These are phyloP conservation scores for Exserohilum rostratum DNA, from an alignment of 2,329 filamentous ascomycete species.

Conservation along the genomic window DNA sequence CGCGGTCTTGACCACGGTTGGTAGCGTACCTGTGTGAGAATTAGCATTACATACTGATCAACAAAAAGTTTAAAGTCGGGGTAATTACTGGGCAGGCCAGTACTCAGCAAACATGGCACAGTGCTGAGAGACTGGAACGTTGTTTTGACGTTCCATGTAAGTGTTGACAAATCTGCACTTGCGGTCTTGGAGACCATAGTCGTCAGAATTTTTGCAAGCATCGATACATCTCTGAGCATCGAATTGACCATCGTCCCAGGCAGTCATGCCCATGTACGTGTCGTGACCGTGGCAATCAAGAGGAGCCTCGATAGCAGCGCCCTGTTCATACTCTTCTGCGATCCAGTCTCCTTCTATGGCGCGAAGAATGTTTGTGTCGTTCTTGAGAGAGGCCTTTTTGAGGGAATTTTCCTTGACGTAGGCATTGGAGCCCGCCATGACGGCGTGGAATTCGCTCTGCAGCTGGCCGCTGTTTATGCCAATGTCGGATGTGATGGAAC, in stretches of 20 bases:
- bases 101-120: constrained; percentile 25
- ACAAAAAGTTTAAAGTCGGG: background rate
- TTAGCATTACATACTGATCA: too few relatives aligned
- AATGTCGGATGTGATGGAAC: constrained; percentile 23
- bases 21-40: constrained; percentile 1
- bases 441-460: constrained; percentile 23
- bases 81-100: constrained; percentile 10
- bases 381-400: too few relatives aligned
- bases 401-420: constrained; percentile 20
- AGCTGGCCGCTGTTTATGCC: constrained; percentile 35
- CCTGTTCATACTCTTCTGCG: constrained; percentile 18
- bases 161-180: constrained; percentile 45
- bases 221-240: constrained; percentile 40
- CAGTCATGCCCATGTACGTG: constrained; percentile 30
- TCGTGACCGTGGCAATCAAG: constrained; percentile 35
- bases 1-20: constrained; percentile 11
- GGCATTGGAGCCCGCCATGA: constrained; percentile 27
- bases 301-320: constrained; percentile 39
- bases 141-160: constrained; percentile 38
- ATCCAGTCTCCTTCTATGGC: constrained; percentile 1
- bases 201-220: constrained; percentile 22
- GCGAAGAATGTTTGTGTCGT: background rate
- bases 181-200: constrained; percentile 13
- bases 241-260: constrained; percentile 35
- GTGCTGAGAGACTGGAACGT: constrained; percentile 28